Percentiles rank a stretch among this genome's conserved stretches.
Conservation (phyloP, 2,329 filamentous ascomycete species). For the Zasmidium angulare region DNA sequence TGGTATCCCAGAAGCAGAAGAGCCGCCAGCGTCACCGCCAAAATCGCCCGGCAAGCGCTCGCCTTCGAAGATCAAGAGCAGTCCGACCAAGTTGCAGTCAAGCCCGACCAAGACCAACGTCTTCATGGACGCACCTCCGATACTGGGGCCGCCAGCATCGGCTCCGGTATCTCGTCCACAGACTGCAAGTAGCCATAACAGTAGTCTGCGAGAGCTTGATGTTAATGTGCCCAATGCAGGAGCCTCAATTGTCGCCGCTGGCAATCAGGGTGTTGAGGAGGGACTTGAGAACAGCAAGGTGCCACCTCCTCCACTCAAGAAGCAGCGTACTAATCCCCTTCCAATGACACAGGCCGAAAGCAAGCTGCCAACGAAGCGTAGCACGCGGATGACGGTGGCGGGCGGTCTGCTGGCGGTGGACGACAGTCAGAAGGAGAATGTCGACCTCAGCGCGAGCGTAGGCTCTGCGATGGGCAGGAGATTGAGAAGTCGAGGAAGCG, state of each 20-base stretch:
- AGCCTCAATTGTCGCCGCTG: conserved; percentile 19
- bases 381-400: conserved; percentile 43
- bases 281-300: conserved; percentile 28
- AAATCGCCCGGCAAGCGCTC: conserved; percentile 36
- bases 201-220: conserved; percentile 49
- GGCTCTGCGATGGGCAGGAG: conserved; percentile 39
- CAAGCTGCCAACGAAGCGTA: conserved; percentile 46
- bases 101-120: conserved; percentile 35
- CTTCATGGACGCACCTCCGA: conserved; percentile 34
- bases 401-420: conserved; percentile 24
- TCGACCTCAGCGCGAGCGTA: conserved; percentile 44
- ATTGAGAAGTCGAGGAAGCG: conserved; percentile 41
- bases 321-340: conserved; percentile 40
- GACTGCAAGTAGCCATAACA: conserved; percentile 29
- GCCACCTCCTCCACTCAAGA: conserved; percentile 42
- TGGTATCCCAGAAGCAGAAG: conserved; percentile 34
- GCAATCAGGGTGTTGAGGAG: conserved; percentile 31
- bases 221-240: conserved; percentile 41
- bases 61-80: conserved; percentile 32
- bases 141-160: conserved; percentile 22
- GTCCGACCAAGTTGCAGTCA: conserved; percentile 28
- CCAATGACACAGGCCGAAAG: conserved; percentile 29
- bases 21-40: conserved; percentile 29
- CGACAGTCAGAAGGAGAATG: conserved; percentile 37
- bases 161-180: conserved; percentile 28